phyloP scores from a whole-genome alignment of 192 early-diverging fungal species.

The Lunasporangiospora selenospora region DNA sequence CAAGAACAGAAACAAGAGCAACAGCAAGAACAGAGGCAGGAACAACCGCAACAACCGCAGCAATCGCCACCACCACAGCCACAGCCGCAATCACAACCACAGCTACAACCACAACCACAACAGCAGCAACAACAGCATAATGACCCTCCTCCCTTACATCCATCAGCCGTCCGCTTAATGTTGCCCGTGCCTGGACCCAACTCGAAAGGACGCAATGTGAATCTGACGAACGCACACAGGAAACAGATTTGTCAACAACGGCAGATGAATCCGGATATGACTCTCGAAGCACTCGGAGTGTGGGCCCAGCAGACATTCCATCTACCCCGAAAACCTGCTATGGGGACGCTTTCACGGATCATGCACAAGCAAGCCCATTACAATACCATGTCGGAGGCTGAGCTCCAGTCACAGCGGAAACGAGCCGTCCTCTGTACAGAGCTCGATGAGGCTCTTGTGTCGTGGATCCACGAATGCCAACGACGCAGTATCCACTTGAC shows the following conservation, averaged over 20 bases:
- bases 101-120: slow-evolving; percentile 6
- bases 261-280: slow-evolving; percentile 21
- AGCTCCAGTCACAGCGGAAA: slow-evolving; percentile 28
- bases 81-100: slow-evolving; percentile 4
- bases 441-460: slow-evolving; percentile 19
- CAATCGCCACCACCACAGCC: slow-evolving; percentile 2
- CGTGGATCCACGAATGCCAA: slow-evolving; percentile 31
- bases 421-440: slow-evolving; percentile 25
- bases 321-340: slow-evolving; percentile 23
- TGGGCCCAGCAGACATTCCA: slow-evolving; percentile 25
- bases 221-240: slow-evolving; percentile 30
- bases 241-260: slow-evolving; percentile 32
- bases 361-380: slow-evolving; percentile 14
- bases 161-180: neutral
- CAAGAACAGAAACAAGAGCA: slow-evolving; percentile 14
- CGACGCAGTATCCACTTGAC: slow-evolving; percentile 21
- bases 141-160: neutral
- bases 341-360: slow-evolving; percentile 41
- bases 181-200: neutral
- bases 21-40: slow-evolving; percentile 7
- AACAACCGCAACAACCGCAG: neutral
- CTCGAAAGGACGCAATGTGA: slow-evolving; percentile 23
- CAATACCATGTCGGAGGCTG: slow-evolving; percentile 14
- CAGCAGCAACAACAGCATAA: neutral
- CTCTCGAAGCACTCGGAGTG: slow-evolving; percentile 13